phyloP scores from a whole-genome alignment of 306 rosid species.

The Lotus japonicus region DNA sequence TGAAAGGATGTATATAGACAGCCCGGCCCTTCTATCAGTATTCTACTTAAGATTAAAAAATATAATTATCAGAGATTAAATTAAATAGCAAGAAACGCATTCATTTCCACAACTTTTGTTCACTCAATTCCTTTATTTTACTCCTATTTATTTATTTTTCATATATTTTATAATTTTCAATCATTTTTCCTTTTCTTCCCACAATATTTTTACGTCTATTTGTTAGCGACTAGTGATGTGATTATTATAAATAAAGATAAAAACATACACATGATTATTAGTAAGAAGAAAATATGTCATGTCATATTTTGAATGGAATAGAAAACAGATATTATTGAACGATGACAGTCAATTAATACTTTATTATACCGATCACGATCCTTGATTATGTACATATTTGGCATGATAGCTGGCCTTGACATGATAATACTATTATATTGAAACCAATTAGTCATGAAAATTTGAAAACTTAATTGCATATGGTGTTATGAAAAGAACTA shows the following conservation, averaged over 20 bases:
- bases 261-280: not conserved
- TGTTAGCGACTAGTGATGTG: not conserved
- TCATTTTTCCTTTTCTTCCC: not conserved
- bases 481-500: no score
- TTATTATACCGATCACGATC: not conserved
- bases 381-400: not conserved
- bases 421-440: not conserved
- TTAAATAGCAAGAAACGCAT: no score
- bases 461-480: no score
- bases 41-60: no score
- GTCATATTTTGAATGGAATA: not conserved
- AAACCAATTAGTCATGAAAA: not conserved
- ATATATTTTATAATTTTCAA: not conserved
- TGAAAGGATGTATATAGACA: not conserved
- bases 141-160: not conserved
- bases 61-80: no score
- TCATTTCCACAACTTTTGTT: not conserved
- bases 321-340: not conserved
- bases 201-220: not conserved
- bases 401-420: constrained; percentile 3
- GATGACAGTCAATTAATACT: constrained; percentile 6
- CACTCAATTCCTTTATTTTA: not conserved
- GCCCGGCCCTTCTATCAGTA: no score
- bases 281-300: not conserved
- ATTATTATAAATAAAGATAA: no score